phyloP scores from a whole-genome alignment of 148 eudicot genomes.

The Rhododendron mucronatum region DNA sequence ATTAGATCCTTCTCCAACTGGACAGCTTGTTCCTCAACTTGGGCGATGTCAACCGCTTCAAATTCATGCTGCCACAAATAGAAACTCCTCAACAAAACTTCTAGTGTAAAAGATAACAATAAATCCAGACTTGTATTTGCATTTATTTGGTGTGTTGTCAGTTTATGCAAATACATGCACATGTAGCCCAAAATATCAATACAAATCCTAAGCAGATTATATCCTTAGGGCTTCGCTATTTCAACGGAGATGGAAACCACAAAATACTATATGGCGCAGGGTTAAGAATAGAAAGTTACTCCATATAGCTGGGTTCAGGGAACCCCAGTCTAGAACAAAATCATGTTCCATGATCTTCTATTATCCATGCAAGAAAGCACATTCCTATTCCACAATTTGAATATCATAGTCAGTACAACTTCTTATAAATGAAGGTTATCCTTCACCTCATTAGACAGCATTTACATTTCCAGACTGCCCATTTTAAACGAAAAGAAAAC shows the following conservation, averaged over 20 bases:
- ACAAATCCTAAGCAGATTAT: neutral
- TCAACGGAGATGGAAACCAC: neutral
- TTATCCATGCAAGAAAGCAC: neutral
- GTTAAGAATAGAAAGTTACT: neutral
- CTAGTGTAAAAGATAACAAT: neutral
- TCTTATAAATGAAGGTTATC: neutral
- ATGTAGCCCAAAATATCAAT: neutral
- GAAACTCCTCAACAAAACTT: neutral
- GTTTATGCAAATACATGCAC: neutral
- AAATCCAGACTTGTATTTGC: neutral
- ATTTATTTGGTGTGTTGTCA: neutral
- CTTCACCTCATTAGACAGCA: neutral
- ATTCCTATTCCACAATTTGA: neutral
- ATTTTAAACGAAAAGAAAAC: neutral
- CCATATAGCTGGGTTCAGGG: neutral
- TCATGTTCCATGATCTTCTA: neutral
- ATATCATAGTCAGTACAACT: neutral
- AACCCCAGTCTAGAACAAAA: neutral
- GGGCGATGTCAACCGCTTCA: constrained; percentile 39
- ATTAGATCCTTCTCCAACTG: constrained; percentile 67
- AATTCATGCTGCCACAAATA: constrained; percentile 28
- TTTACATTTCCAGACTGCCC: neutral
- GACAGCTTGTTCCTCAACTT: constrained; percentile 71
- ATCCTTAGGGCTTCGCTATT: neutral
- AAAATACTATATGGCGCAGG: neutral